These are phyloP conservation scores for Trichoderma harzianum DNA, from an alignment of 2,329 filamentous ascomycete genomes.

Conservation along the genomic window DNA sequence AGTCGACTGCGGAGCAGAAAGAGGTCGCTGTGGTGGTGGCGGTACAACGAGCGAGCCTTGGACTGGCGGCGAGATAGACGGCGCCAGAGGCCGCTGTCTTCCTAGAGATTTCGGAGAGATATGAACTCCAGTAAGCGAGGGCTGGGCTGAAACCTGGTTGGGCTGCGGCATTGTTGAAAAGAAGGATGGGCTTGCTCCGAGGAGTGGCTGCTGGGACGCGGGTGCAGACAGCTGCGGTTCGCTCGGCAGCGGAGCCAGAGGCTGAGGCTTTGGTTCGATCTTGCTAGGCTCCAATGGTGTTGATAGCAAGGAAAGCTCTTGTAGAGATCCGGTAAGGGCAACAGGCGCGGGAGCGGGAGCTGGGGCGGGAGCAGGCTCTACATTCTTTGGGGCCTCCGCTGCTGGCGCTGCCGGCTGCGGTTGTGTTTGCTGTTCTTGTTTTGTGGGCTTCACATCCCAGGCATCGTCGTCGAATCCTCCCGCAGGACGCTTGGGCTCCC, in stretches of 20 bases:
- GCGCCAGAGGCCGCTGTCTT: conserved; percentile 65
- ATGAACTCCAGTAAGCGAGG: conserved; percentile 2
- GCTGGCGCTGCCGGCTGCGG: conserved; percentile 28
- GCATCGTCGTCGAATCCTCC: conserved; percentile 92
- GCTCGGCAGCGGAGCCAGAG: conserved; percentile 21
- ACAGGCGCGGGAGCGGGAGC: background rate
- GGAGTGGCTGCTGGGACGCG: conserved; percentile 40
- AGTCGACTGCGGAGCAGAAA: conserved; percentile 78
- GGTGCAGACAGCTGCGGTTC: background rate
- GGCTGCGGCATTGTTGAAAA: conserved; percentile 41
- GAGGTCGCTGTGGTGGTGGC: conserved; percentile 74
- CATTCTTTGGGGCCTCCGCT: background rate
- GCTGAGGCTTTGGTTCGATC: conserved; percentile 24
- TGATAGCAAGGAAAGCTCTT: conserved; percentile 53
- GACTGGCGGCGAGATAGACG: conserved; percentile 54
- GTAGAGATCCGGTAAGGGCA: conserved; percentile 53
- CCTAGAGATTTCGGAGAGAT: conserved; percentile 31
- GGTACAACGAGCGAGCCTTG: conserved; percentile 64
- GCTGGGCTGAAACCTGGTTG: conserved; percentile 3
- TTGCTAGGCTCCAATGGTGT: conserved; percentile 53
- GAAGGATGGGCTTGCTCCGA: conserved; percentile 57
- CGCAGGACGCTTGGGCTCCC: conserved; percentile 28
- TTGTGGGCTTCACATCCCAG: conserved; percentile 89
- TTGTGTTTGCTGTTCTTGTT: conserved; percentile 41
- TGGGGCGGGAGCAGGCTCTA: background rate